Evolutionary conservation across 2,329 filamentous ascomycete species (phyloP).

Genomic region (Zasmidium cellare): DNA sequence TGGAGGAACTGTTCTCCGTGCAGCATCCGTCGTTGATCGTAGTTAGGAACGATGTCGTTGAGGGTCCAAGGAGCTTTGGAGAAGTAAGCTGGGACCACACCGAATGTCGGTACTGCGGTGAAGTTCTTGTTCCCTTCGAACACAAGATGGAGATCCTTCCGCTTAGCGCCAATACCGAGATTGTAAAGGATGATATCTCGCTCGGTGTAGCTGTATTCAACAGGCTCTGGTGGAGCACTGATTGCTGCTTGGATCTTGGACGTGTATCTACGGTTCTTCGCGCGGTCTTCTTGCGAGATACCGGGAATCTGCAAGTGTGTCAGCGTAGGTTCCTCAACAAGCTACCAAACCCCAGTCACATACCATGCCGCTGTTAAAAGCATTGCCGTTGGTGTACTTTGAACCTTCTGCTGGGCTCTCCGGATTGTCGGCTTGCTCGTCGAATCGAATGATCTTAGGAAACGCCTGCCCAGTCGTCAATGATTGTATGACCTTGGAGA

Average conservation of each 20-base stretch:
- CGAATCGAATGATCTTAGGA: constrained; percentile 77
- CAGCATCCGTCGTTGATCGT: constrained; percentile 95
- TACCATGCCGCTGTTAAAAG: constrained; percentile 8
- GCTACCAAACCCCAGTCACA: too few species aligned
- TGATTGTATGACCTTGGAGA: too few species aligned
- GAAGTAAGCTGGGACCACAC: constrained; percentile 89
- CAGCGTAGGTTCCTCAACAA: too few species aligned
- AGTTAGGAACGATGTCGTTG: constrained; percentile 86
- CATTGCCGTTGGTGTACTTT: constrained; percentile 52
- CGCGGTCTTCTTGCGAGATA: constrained; percentile 62
- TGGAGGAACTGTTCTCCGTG: constrained; percentile 99
- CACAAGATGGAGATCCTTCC: constrained; percentile 79
- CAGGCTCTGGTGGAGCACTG: constrained; percentile 54
- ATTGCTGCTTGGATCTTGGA: constrained; percentile 72
- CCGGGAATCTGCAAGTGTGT: neutral
- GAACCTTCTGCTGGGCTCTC: constrained; percentile 73
- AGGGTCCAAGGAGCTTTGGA: constrained; percentile 76
- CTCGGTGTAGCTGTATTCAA: constrained; percentile 66
- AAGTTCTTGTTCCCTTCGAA: constrained; percentile 91
- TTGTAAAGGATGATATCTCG: constrained; percentile 90
- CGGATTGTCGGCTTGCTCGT: constrained; percentile 83
- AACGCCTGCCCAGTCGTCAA: constrained; percentile 65
- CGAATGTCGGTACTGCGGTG: constrained; percentile 88
- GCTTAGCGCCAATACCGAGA: constrained; percentile 87
- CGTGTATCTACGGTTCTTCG: constrained; percentile 39